Evolutionary conservation across 306 rosid species (phyloP), one percentile per base, ranked within the genome.

Genomic region (Fragaria vesca): DNA sequence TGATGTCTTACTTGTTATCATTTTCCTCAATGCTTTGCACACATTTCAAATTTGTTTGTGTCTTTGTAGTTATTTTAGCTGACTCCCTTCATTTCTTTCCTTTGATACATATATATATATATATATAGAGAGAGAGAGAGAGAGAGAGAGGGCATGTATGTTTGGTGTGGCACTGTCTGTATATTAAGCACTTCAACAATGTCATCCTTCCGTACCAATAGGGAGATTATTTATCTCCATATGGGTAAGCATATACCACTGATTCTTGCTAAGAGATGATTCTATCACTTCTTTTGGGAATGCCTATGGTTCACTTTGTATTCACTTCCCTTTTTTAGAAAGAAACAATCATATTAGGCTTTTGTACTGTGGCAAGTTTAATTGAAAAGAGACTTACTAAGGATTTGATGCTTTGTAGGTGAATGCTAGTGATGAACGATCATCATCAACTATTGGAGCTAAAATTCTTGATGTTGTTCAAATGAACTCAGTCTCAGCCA

Each of bases 391-490:
- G 65, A 57, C 15, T 57, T 57, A 24, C 10, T 52, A 52, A 18
- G 60, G 24, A 15, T 57, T 57, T 21, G 32, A 21, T 57, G 65
- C 32, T 57, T 57, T 84, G 84, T 69, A 94, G 98, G 80, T 94
- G 71, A 94, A 94, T 90, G 98, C 98, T 52, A 94, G 98, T 85
- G 97, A 94, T 88, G 98, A 94, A 81, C 94, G 98, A 76, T 90
- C 95, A 42, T 71, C 97, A 54, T 83, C 97, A 74, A 79, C 91
- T 81, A 84, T 94, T n/a, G 97, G 90, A 86, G 73, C 96, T 72
- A 94, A 94, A 86, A 90, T 94, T 72, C 91, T 88, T 74, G 93
- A 89, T 66, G 97, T 90, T 75, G 90, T 94, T 81, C 90, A 94
- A 89, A 90, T 85, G 96, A 88, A 94, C 82, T 88, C 94, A 73